phyloP scores from a whole-genome alignment of 106 monocot species.

The Vanilla planifolia region DNA sequence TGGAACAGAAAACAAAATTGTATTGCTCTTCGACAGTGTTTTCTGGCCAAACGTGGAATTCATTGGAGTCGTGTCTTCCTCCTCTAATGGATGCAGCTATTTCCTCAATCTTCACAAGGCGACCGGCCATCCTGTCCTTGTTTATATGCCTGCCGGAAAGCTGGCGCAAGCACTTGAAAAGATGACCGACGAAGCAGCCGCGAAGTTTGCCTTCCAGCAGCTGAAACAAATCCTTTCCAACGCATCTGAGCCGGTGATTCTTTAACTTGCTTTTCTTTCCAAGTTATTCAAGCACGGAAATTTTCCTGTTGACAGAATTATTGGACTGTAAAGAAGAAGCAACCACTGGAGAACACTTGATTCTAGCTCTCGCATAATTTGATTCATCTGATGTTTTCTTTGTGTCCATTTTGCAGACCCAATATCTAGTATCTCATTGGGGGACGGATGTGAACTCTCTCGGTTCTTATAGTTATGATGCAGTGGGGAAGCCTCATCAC shows the following conservation, averaged over 20 bases:
- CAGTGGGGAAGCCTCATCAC: slow-evolving; percentile 54
- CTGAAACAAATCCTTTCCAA: slow-evolving; percentile 72
- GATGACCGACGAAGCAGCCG: slow-evolving; percentile 82
- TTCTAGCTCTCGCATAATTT: no score
- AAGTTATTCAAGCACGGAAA: background rate
- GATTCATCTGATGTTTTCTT: background rate
- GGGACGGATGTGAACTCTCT: slow-evolving; percentile 72
- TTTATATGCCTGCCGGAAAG: slow-evolving; percentile 96
- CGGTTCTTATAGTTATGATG: slow-evolving; percentile 82
- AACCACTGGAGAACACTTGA: no score
- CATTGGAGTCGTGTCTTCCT: slow-evolving; percentile 83
- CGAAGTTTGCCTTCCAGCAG: slow-evolving; percentile 77
- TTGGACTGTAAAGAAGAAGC: no score
- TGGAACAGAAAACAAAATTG: slow-evolving; percentile 93
- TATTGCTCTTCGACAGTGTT: slow-evolving; percentile 81
- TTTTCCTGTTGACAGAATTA: no score
- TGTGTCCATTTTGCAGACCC: slow-evolving; percentile 35
- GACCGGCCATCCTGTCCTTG: slow-evolving; percentile 94
- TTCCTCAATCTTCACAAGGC: slow-evolving; percentile 99
- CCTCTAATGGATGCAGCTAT: slow-evolving; percentile 92
- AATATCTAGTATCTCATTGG: slow-evolving; percentile 91
- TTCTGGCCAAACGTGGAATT: slow-evolving; percentile 99
- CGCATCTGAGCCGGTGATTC: slow-evolving; percentile 74
- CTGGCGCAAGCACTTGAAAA: slow-evolving; percentile 92
- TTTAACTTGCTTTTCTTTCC: background rate